These are phyloP conservation scores for Dictyostelium firmibasis DNA, from an alignment of 78 protist species.

Conservation along the genomic window DNA sequence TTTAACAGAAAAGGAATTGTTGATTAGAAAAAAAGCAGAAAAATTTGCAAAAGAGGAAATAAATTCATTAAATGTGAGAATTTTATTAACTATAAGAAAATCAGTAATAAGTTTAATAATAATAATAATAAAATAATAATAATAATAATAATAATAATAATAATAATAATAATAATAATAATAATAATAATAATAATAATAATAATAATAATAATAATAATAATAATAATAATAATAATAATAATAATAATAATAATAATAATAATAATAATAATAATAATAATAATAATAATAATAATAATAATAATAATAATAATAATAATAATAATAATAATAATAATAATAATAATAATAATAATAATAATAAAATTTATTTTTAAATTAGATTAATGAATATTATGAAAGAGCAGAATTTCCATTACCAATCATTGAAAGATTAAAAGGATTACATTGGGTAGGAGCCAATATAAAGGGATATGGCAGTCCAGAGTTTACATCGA, in stretches of 20 bases:
- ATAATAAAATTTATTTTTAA: not conserved
- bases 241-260: too few relatives aligned
- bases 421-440: not conserved
- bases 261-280: too few relatives aligned
- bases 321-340: too few relatives aligned
- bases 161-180: too few relatives aligned
- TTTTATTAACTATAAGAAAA: not conserved
- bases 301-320: too few relatives aligned
- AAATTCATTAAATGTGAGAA: conserved; percentile 1
- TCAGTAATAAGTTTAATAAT: too few relatives aligned
- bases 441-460: conserved; percentile 54
- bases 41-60: conserved; percentile 24
- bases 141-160: too few relatives aligned
- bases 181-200: too few relatives aligned
- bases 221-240: too few relatives aligned
- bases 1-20: not conserved
- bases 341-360: too few relatives aligned
- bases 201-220: too few relatives aligned
- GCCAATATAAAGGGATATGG: conserved; percentile 49
- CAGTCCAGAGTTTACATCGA: conserved; percentile 42
- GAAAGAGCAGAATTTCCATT: conserved; percentile 79
- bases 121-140: not conserved
- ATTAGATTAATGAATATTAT: conserved; percentile 53
- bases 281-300: too few relatives aligned
- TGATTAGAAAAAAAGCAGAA: conserved; percentile 34